Evolutionary conservation across 176 grass and related monocot species (phyloP), one percentile per base, ranked within the genome.

Genomic region (Lolium multiflorum): DNA sequence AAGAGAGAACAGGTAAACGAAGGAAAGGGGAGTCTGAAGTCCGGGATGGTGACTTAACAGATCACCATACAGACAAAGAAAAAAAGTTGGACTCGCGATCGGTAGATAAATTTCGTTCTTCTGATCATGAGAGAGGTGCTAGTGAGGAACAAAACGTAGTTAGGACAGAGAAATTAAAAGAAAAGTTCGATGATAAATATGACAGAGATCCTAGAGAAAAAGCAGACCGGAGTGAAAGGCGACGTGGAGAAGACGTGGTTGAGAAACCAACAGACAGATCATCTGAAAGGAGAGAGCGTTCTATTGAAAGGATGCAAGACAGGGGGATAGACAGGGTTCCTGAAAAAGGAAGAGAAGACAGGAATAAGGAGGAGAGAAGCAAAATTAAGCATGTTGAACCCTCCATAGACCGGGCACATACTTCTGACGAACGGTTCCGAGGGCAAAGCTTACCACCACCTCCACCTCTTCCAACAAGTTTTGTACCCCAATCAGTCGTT

Each of bases 401-500:
- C 55, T 77, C 72, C 3, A 51, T 66, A 74, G 93, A 95, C 76
- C 77, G 72, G 57, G 44, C 80, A 74, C 90, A 95, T 87, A 38
- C 86, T 88, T 85, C 83, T 85, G 91, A 92, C 80, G 91, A 93
- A 71, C 77, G 81, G 65, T 93, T 95, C 63, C 73, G 91, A 81
- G 94, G 94, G 31, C 92, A 99, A 81, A 96, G 91, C 82, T 91
- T 99, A 87, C 97, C 97, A 39, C 97, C 94, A 10, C 97, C 94
- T 7, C 97, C 97, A 66, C 97, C 97, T 25, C 92, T 99, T 83
- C 97, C 97, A 13, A 28, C 92, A 68, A 99, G 97, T 76, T 99
- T 99, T 91, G 97, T 99, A 71, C 97, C 97, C 22, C 94, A 99
- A 76, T 96, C 93, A 65, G 90, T 96, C 58, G 87, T 67, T 82